Evolutionary conservation across 1,284 basidiomycete species (phyloP), one percentile per base, ranked within the genome.

Genomic region (Melampsora occidentalis): DNA sequence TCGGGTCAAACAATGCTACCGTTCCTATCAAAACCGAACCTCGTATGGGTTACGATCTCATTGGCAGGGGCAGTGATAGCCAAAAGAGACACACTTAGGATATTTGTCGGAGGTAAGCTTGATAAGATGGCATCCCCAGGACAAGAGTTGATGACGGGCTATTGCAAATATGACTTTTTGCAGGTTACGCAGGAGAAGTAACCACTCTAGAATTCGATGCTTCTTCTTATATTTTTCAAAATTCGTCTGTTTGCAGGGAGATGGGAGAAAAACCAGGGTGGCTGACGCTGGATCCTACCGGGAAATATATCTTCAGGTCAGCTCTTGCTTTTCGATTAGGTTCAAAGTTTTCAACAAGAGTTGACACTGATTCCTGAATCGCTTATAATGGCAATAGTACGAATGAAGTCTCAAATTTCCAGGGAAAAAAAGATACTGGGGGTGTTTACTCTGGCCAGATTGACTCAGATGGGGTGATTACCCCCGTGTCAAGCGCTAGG

Each of bases 251-350:
- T 12, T 25, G 3, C 10, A 59, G 20, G 28, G 53, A 59, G 16
- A 59, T 59, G 53, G 53, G 53, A 59, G 53, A 59, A 31, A 59
- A 59, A 59, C 53, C 53, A 31, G 28, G 53, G 22, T 59, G 53
- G 53, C 5, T 59, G 28, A 59, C 53, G 28, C 22, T 59, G 10
- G 53, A 59, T 59, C 53, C 53, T 25, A 59, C 53, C 6, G 53
- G 53, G 28, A 59, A 59, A 25, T 59, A 59, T 59, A 59, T 59
- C 18, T 59, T 59, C 20, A 59, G 53, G 53, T 59, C n/a, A 59
- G 53, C 28, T 59, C 25, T 16, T 59, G 16, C 42, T 46, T 46
- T 46, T 46, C 42, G 10, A 46, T 46, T 3, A 46, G 42, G 42
- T 16, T 46, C 14, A 16, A 16, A 46, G 42, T 46, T 16, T 5